Base-by-base conservation (phyloP, 352 stramenopile genomes). In the Pythium myriotylum region DNA sequence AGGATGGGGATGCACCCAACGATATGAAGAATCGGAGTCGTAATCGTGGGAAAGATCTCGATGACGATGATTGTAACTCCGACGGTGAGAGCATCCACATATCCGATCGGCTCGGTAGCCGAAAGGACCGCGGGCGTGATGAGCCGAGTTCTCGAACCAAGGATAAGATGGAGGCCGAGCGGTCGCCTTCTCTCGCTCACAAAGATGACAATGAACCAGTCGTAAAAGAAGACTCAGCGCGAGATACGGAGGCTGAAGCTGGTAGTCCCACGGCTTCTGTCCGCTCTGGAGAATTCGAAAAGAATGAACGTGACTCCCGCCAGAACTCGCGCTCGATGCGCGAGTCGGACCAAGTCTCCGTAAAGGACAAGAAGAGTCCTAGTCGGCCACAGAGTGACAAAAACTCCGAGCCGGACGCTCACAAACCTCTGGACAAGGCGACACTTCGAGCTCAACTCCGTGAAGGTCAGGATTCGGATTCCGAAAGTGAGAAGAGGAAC, bases 241-340 rank as follows among this genome's bases (percentile, higher is more conserved):
- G 58, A 16, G 40, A 65, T 1, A 50, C 19, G 7, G 58, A 65
- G 29, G 26, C 50, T 9, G 49, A 57, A 14, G 49, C 48, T n/a
- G 45, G 54, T 13, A n/a, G 9, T 2, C n/a, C 26, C 10, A 12
- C 27, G 13, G 5, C 54, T 3, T 14, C 24, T 19, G 29, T 43
- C 0, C 27, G 12, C 19, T 24, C 54, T 5, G n/a, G 6, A 19
- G 41, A 52, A 3, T 5, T 16, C 1, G 54, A 46, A 6, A 43
- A 22, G 4, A 14, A 19, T 12, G 26, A 33, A 8, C 51, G 37
- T 6, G 59, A 60, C 0, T 57, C 59, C 0, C 59, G 59, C 20
- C 50, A 67, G 33, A 60, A 60, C 19, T 67, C 59, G 3, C 51
- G 45, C 5, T 67, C 59, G 13, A 67, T 67, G 59, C 51, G 52